Evolutionary conservation across 192 early-diverging fungal species (phyloP), one percentile per base, ranked within the genome.

Genomic region (Lobulomyces angularis): DNA sequence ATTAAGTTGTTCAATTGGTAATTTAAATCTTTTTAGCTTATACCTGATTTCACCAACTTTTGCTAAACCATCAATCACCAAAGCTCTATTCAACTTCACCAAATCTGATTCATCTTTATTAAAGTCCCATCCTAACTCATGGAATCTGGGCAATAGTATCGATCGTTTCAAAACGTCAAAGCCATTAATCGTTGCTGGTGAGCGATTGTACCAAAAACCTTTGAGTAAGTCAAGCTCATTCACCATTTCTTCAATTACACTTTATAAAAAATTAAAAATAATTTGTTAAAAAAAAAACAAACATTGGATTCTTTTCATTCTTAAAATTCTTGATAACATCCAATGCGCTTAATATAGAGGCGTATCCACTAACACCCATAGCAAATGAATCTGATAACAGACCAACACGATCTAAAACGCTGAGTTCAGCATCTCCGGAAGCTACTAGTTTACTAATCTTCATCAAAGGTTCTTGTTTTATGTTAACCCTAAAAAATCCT

Each of bases 401-500:
- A 40, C 85, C 86, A 29, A 91, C 66, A 29, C 82, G 79, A 59
- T 97, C 94, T 32, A 69, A 46, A 9, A 60, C 27, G 5, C 48
- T 41, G 12, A 45, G 35, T 26, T 69, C 69, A 6, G 56, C 67
- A 32, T 65, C 53, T n/a, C 48, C 63, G 3, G 59, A 38, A 26
- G 67, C 45, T 8, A 60, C 27, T 4, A 47, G 39, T 11, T 43
- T 35, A 27, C 68, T 69, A 6, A 56, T 67, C 18, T 71, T 45
- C 41, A 90, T 55, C n/a, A n/a, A n/a, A n/a, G n/a, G n/a, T n/a
- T n/a, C n/a, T n/a, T n/a, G n/a, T n/a, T n/a, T n/a, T 36, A 66
- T 51, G 17, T 79, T 70, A 1, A 92, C 89, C 20, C 94, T 79
- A 67, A 81, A 97, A 40, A 97, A 68, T 3, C 86, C 82, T 22